Evolutionary conservation across 2,329 filamentous ascomycete genomes (phyloP).

Genomic region (Cladophialophora bantiana): DNA sequence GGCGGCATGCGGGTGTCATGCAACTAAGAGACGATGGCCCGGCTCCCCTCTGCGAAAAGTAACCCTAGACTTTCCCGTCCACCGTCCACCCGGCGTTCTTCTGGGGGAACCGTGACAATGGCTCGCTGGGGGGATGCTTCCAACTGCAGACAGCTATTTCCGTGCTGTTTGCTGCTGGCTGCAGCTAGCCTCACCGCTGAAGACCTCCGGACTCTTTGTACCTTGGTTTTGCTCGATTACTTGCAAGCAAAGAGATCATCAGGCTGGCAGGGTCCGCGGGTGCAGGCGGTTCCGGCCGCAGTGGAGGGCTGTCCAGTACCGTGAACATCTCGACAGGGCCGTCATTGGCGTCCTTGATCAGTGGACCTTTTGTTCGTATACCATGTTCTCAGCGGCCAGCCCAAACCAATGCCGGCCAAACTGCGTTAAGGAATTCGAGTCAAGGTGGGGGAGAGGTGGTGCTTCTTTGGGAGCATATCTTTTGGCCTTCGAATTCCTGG

Average conservation of each 20-base stretch:
- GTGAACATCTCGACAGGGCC: not conserved
- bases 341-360: not conserved
- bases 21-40: not conserved
- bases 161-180: not conserved
- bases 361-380: conserved; percentile 24
- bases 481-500: not conserved
- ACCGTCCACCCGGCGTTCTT: not conserved
- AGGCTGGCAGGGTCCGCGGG: not conserved
- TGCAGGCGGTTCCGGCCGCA: conserved; percentile 1
- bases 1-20: not conserved
- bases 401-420: conserved; percentile 16
- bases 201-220: not conserved
- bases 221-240: not conserved
- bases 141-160: not conserved
- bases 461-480: not conserved
- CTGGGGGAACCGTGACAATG: not conserved
- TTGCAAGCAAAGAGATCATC: not conserved
- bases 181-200: conserved; percentile 6
- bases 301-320: not conserved
- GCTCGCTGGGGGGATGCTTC: not conserved
- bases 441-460: conserved; percentile 12
- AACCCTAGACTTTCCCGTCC: not conserved
- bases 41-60: not conserved
- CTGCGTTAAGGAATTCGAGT: conserved; percentile 7
- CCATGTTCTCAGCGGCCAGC: not conserved